Evolutionary conservation across 805 yeast species (phyloP), one percentile per base, ranked within the genome.

Genomic region (Candida golubevii): DNA sequence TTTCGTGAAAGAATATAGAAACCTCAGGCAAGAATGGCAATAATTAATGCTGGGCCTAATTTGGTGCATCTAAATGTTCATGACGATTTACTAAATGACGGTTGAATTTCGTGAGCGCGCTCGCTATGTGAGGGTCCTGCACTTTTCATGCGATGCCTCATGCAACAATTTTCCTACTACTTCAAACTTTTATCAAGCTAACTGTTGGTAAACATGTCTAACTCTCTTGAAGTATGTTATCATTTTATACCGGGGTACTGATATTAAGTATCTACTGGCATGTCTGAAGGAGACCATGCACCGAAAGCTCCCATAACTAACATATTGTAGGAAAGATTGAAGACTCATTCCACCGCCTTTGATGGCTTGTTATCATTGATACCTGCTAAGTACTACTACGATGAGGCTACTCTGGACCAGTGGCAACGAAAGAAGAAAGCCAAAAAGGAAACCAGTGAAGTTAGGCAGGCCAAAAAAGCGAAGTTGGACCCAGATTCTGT

Each of bases 301-400:
- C 8, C 14, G 9, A 35, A 26, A 31, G 23, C 13, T 23, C 35
- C 32, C 10, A 12, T 27, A 52, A 58, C 65, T 62, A 63, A 62
- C 63, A 35, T 28, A 34, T 18, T 6, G 28, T 46, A 81, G 82
- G 93, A 86, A 60, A 80, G 95, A 53, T 75, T 86, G 54, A 82
- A 85, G 65, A 79, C 80, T 29, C 89, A 85, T 59, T 82, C 93
- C 11, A 71, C 80, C 41, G 88, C 97, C 4, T 91, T 91, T 62
- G 88, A 87, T 60, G 96, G 97, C 23, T 71, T 91, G 41, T 71
- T 91, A 47, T 88, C 97, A 15, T 71, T 91, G 63, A 90, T 91
- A 46, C 97, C 98, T 3, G 96, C 97, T 3, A 88, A 89, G 60
- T 89, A 85, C 59, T 91, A 91, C 62, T 89, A 87, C 61, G 97